Evolutionary conservation across 1,284 basidiomycete species (phyloP).

Genomic region (Cystobasidium pallidum): DNA sequence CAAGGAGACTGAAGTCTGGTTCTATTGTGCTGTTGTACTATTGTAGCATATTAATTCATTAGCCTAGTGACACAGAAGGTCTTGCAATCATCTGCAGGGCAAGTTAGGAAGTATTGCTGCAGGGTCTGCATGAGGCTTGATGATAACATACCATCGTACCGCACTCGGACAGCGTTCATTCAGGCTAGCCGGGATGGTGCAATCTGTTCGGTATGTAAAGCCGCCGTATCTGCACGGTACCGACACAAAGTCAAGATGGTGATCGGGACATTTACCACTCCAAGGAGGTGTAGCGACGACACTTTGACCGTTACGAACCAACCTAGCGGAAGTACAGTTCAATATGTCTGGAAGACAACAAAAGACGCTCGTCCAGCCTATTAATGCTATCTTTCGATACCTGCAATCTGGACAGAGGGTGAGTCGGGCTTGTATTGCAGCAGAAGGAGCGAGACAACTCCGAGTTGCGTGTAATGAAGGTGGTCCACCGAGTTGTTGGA

Average conservation of each 20-base stretch:
- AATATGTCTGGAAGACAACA: slow-evolving; percentile 88
- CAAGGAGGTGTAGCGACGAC: background rate
- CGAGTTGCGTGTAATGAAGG: slow-evolving; percentile 62
- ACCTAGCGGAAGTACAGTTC: slow-evolving; percentile 39
- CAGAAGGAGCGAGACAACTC: background rate
- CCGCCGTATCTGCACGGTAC: background rate
- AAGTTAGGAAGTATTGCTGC: too few relatives aligned
- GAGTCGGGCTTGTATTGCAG: slow-evolving; percentile 38
- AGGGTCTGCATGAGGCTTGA: too few relatives aligned
- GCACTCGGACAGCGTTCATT: too few relatives aligned
- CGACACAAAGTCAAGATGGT: background rate
- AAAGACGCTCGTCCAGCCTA: slow-evolving; percentile 96
- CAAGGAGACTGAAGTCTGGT: too few relatives aligned
- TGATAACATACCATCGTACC: too few relatives aligned
- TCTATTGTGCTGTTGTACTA: too few relatives aligned
- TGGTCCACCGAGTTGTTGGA: background rate
- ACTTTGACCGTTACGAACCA: background rate
- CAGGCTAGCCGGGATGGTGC: too few relatives aligned
- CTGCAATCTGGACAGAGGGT: slow-evolving; percentile 29
- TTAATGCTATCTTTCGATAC: slow-evolving; percentile 57
- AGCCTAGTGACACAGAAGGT: too few relatives aligned
- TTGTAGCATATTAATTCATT: too few relatives aligned
- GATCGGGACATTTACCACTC: background rate
- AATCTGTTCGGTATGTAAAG: too few relatives aligned
- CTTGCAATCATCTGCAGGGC: too few relatives aligned